These are phyloP conservation scores for Microstroma glucosiphilum DNA, from an alignment of 1,284 basidiomycete species.

Conservation along the genomic window DNA sequence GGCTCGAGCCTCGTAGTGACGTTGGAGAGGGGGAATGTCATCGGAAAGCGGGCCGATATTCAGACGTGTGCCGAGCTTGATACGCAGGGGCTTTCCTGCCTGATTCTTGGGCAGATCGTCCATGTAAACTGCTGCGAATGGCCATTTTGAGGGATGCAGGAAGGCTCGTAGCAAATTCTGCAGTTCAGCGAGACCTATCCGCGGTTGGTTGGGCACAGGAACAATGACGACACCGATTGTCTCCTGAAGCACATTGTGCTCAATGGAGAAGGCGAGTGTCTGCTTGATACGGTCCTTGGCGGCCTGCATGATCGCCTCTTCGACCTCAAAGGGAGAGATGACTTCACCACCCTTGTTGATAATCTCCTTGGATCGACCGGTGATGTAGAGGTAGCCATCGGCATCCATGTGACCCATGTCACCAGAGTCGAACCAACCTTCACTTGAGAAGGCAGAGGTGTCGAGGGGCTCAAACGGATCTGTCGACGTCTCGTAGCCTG, in stretches of 20 bases:
- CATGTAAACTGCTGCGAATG: conserved; percentile 50
- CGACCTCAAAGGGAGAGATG: conserved; percentile 50
- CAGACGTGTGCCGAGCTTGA: conserved; percentile 49
- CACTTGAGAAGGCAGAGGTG: conserved; percentile 45
- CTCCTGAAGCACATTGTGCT: conserved; percentile 49
- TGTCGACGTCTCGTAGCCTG: conserved; percentile 42
- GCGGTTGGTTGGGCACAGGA: conserved; percentile 47
- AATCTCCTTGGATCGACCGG: conserved; percentile 50
- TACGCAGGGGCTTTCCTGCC: conserved; percentile 49
- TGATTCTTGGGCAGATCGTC: conserved; percentile 51
- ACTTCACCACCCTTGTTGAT: conserved; percentile 52
- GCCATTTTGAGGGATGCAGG: conserved; percentile 50
- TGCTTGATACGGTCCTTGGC: conserved; percentile 49
- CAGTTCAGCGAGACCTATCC: conserved; percentile 48
- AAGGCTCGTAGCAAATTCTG: conserved; percentile 49
- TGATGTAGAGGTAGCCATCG: conserved; percentile 50
- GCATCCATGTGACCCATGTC: conserved; percentile 52
- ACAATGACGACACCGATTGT: conserved; percentile 51
- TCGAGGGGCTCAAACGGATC: conserved; percentile 44
- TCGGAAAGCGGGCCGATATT: conserved; percentile 48
- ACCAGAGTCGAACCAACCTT: conserved; percentile 51
- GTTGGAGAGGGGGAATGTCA: conserved; percentile 46
- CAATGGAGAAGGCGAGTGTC: conserved; percentile 49
- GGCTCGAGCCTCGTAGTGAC: conserved; percentile 49
- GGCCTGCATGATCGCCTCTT: conserved; percentile 49